These are phyloP conservation scores for Erucastrum elatum DNA, from an alignment of 345 rosid genomes.

Conservation along the genomic window DNA sequence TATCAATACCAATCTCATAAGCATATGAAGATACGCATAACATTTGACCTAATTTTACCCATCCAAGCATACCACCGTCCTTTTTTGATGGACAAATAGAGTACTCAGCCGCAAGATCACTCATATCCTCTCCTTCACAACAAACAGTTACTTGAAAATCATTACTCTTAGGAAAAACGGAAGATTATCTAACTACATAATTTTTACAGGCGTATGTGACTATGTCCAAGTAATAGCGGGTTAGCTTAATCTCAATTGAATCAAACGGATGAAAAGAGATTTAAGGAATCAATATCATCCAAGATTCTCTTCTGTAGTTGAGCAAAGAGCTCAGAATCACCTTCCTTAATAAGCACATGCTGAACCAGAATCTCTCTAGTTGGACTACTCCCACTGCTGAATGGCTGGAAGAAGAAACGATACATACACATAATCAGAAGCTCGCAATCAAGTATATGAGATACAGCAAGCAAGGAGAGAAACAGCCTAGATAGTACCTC, in stretches of 20 bases:
- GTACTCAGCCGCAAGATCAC: constrained; percentile 81
- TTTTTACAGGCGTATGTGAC: neutral
- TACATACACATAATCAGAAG: too few species aligned
- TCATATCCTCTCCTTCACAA: constrained; percentile 80
- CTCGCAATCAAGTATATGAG: too few species aligned
- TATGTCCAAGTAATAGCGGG: neutral
- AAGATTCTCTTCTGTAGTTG: too few species aligned
- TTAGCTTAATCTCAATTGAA: constrained; percentile 12
- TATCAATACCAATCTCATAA: constrained; percentile 10
- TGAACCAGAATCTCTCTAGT: too few species aligned
- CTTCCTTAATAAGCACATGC: too few species aligned
- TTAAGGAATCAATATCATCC: neutral
- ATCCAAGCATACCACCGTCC: constrained; percentile 89
- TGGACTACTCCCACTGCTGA: too few species aligned
- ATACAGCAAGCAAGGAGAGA: too few species aligned
- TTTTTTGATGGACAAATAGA: constrained; percentile 84
- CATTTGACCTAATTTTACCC: constrained; percentile 91
- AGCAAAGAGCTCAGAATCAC: too few species aligned
- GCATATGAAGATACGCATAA: constrained; percentile 36
- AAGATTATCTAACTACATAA: neutral
- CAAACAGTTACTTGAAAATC: constrained; percentile 5
- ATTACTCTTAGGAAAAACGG: neutral
- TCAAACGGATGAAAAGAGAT: neutral
- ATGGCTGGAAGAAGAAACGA: too few species aligned
- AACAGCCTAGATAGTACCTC: too few species aligned